Conservation (phyloP, 169 alveolate species). For the Plasmodium vinckei region DNA sequence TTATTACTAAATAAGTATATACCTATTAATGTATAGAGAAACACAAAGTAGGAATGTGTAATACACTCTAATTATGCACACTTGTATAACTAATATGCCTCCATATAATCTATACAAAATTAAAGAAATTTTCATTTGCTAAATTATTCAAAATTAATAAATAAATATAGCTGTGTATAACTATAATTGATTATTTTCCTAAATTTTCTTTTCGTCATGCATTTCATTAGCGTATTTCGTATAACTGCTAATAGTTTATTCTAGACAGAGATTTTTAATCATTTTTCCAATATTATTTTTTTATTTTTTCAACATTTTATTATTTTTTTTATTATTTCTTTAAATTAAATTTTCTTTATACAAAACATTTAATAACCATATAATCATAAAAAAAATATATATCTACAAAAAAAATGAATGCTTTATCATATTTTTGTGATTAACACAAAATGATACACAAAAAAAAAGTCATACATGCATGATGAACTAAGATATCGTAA, state of each 20-base stretch:
- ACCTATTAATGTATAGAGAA: too few relatives aligned
- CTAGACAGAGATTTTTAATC: slow-evolving; percentile 1
- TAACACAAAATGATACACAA: background rate
- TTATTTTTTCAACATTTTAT: background rate
- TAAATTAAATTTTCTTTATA: background rate
- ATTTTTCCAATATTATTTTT: background rate
- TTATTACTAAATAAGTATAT: too few relatives aligned
- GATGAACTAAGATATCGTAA: background rate
- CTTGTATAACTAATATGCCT: background rate
- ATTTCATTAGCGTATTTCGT: too few relatives aligned
- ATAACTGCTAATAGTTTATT: background rate
- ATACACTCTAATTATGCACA: background rate
- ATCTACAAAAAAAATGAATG: too few relatives aligned
- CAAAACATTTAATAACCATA: background rate
- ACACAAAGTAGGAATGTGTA: too few relatives aligned
- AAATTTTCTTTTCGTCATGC: too few relatives aligned
- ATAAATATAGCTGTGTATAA: background rate
- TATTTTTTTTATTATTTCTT: background rate
- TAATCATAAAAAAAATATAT: background rate
- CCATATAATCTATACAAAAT: slow-evolving; percentile 1
- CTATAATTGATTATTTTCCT: background rate
- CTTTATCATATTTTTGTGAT: background rate
- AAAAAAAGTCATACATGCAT: slow-evolving; percentile 4
- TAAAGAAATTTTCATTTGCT: background rate
- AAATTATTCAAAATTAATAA: too few relatives aligned